Evolutionary conservation across 257 asterid species (phyloP).

Genomic region (Eucommia ulmoides): DNA sequence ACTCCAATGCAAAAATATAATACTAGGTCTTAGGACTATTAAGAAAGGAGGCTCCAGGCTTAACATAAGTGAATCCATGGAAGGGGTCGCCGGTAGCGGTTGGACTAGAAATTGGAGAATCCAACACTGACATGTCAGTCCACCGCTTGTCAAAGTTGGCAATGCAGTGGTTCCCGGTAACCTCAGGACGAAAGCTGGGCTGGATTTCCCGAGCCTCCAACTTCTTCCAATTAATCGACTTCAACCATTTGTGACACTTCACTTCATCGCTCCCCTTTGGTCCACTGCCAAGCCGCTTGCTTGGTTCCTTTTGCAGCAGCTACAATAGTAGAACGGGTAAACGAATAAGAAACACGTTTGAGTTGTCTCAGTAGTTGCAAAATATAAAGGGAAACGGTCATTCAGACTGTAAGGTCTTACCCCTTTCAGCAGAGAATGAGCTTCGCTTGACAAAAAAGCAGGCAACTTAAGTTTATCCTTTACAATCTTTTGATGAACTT

Average conservation of each 20-base stretch:
- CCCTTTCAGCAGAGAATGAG: conserved; percentile 59
- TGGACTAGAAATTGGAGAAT: conserved; percentile 64
- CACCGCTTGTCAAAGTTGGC: conserved; percentile 69
- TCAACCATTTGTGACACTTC: conserved; percentile 63
- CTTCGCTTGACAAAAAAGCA: conserved; percentile 52
- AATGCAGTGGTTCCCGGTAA: conserved; percentile 49
- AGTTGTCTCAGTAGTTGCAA: no score
- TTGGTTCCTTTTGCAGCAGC: conserved; percentile 58
- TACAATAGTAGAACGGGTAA: conserved; percentile 6
- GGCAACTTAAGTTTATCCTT: conserved; percentile 71
- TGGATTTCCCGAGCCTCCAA: conserved; percentile 49
- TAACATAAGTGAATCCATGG: conserved; percentile 53
- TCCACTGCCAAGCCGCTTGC: conserved; percentile 52
- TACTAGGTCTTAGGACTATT: conserved; percentile 19
- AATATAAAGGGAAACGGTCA: not conserved
- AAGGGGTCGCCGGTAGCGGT: conserved; percentile 42
- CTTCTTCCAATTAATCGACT: conserved; percentile 60
- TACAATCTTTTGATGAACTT: conserved; percentile 61
- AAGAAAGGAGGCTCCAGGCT: conserved; percentile 37
- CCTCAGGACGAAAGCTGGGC: conserved; percentile 65
- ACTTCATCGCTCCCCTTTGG: conserved; percentile 40
- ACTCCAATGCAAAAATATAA: no score
- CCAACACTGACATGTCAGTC: conserved; percentile 53
- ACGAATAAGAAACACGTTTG: no score
- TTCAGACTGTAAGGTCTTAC: conserved; percentile 13